Evolutionary conservation across 2,329 filamentous ascomycete genomes (phyloP).

Genomic region (Colletotrichum sp.): DNA sequence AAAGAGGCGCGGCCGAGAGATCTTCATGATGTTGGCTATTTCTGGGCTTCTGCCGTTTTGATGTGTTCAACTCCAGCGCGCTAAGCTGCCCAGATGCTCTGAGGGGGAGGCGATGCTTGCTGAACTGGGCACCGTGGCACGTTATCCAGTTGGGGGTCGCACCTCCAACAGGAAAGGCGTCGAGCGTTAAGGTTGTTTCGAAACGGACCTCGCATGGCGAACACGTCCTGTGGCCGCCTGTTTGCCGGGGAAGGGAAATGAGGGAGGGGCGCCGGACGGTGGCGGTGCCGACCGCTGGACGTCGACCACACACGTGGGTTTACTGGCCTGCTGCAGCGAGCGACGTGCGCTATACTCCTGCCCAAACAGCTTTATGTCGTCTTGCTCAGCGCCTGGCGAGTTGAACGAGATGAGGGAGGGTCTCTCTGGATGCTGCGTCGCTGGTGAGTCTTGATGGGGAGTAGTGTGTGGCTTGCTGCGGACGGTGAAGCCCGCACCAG

Average conservation of each 20-base stretch:
- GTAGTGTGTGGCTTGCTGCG: background rate
- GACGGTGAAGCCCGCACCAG: background rate
- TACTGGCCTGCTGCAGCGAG: background rate
- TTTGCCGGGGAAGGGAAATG: slow-evolving; percentile 7
- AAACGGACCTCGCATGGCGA: slow-evolving; percentile 14
- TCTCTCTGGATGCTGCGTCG: background rate
- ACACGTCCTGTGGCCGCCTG: slow-evolving; percentile 1
- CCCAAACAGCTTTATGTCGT: background rate
- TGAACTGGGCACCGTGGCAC: background rate
- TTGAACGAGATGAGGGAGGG: background rate
- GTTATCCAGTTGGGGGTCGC: background rate
- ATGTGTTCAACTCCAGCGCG: background rate
- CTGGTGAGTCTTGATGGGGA: background rate
- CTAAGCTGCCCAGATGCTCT: background rate
- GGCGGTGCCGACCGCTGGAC: slow-evolving; percentile 8
- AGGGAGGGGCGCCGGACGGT: slow-evolving; percentile 5
- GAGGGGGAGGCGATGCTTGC: background rate
- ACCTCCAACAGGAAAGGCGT: background rate
- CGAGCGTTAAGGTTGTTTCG: slow-evolving; percentile 18
- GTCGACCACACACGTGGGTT: background rate
- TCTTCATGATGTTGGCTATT: background rate
- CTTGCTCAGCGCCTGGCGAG: background rate
- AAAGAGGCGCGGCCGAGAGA: slow-evolving; percentile 8
- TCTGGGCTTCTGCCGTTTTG: background rate
- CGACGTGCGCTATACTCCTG: background rate